Conservation (phyloP, 768 basidiomycete genomes). For the Termitomyces sp. region DNA sequence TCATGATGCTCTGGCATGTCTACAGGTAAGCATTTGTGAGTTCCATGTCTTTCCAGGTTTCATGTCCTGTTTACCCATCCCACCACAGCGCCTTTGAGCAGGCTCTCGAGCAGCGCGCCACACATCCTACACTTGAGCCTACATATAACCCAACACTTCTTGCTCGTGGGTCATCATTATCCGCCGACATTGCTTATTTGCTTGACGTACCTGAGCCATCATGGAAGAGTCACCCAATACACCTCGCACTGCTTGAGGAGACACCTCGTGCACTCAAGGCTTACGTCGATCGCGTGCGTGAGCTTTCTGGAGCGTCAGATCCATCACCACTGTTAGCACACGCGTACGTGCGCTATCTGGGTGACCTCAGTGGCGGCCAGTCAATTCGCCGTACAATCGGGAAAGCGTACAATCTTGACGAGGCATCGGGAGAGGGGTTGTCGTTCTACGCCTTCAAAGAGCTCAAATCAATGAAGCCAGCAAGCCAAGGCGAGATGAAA, state of each 20-base stretch:
- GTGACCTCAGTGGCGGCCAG: slow-evolving; percentile 80
- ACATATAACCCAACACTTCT: slow-evolving; percentile 72
- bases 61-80: background rate
- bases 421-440: slow-evolving; percentile 47
- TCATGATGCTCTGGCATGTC: slow-evolving; percentile 77
- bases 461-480: slow-evolving; percentile 41
- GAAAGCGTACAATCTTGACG: slow-evolving; percentile 63
- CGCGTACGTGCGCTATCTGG: slow-evolving; percentile 80
- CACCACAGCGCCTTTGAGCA: slow-evolving; percentile 48
- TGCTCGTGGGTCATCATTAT: slow-evolving; percentile 54
- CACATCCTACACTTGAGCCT: slow-evolving; percentile 58
- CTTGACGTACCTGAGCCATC: slow-evolving; percentile 44
- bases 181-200: slow-evolving; percentile 66
- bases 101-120: slow-evolving; percentile 55
- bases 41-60: background rate
- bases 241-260: slow-evolving; percentile 38
- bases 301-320: slow-evolving; percentile 41
- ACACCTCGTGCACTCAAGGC: slow-evolving; percentile 45
- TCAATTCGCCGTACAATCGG: slow-evolving; percentile 57
- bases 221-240: slow-evolving; percentile 57
- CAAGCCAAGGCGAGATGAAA: slow-evolving; percentile 58
- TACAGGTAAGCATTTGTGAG: slow-evolving; percentile 62
- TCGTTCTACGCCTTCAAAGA: slow-evolving; percentile 70
- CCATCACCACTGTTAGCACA: slow-evolving; percentile 65
- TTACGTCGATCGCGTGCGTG: slow-evolving; percentile 53